These are phyloP conservation scores for Melaleuca alternifolia DNA, from an alignment of 345 rosid species.

Conservation along the genomic window DNA sequence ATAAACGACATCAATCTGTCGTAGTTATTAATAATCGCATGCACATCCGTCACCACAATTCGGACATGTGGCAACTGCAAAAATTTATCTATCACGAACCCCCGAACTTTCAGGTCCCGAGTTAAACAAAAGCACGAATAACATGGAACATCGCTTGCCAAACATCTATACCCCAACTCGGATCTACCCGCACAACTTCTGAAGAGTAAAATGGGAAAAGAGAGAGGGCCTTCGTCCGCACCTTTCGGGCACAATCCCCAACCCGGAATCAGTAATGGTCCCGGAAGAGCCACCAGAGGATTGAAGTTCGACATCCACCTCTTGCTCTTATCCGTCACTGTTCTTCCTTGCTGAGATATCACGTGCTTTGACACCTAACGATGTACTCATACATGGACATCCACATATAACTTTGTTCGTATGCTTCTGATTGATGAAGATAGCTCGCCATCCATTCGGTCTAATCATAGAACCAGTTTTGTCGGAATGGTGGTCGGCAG, in stretches of 20 bases:
- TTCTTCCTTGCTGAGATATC: neutral
- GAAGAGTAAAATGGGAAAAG: neutral
- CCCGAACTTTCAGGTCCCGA: neutral
- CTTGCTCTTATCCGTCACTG: neutral
- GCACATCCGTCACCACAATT: neutral
- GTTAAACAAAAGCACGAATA: neutral
- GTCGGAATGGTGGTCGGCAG: constrained; percentile 16
- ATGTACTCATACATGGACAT: neutral
- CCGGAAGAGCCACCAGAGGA: neutral
- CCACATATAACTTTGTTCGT: neutral
- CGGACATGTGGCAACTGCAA: neutral
- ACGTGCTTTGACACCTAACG: neutral
- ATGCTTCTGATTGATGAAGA: constrained; percentile 24
- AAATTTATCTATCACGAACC: neutral
- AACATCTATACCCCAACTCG: neutral
- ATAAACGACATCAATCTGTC: neutral
- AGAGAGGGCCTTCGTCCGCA: neutral
- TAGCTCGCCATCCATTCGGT: constrained; percentile 28
- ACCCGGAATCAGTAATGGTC: neutral
- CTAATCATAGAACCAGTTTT: constrained; percentile 20
- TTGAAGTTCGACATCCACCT: neutral
- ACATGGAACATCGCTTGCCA: neutral
- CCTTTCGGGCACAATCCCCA: neutral
- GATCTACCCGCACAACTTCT: neutral
- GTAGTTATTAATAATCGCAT: neutral